Percentiles rank a stretch among this genome's conserved stretches.
Evolutionary conservation across 2,329 filamentous ascomycete genomes (phyloP).

Genomic region (Diaporthe ampelina): DNA sequence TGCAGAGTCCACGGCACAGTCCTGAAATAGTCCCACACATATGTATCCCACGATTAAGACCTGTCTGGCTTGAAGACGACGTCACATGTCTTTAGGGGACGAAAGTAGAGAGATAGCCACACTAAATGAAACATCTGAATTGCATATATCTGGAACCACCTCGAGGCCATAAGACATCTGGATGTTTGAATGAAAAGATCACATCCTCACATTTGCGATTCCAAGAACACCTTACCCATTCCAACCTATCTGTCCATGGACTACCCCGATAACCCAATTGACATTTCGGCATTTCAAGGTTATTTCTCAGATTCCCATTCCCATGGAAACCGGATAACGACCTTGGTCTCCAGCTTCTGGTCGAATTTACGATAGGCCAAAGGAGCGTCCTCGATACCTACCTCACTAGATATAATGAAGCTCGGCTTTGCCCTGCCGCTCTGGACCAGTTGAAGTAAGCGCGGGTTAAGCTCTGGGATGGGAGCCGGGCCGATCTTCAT

Average conservation of each 20-base stretch:
- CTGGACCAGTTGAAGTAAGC: conserved; percentile 46
- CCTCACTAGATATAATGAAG: conserved; percentile 47
- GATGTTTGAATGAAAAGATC: too few relatives aligned
- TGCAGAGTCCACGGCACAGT: too few relatives aligned
- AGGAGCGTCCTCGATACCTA: conserved; percentile 49
- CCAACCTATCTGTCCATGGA: background rate
- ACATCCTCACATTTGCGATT: background rate
- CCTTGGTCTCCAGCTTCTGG: conserved; percentile 45
- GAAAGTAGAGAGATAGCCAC: too few relatives aligned
- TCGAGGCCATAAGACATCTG: too few relatives aligned
- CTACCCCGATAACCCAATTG: too few relatives aligned
- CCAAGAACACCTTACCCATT: background rate
- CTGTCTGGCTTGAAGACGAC: too few relatives aligned
- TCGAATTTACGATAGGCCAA: conserved; percentile 47
- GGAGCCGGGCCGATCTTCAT: conserved; percentile 38
- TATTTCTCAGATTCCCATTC: background rate
- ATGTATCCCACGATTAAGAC: too few relatives aligned
- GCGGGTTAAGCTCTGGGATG: conserved; percentile 32
- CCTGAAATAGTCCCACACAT: too few relatives aligned
- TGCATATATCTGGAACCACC: too few relatives aligned
- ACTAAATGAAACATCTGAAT: too few relatives aligned
- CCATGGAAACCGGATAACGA: conserved; percentile 39
- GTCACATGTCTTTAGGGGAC: background rate
- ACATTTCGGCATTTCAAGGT: too few relatives aligned
- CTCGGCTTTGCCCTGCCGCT: conserved; percentile 47